phyloP scores from a whole-genome alignment of 2,329 filamentous ascomycete species.

The Cladophialophora yegresii region DNA sequence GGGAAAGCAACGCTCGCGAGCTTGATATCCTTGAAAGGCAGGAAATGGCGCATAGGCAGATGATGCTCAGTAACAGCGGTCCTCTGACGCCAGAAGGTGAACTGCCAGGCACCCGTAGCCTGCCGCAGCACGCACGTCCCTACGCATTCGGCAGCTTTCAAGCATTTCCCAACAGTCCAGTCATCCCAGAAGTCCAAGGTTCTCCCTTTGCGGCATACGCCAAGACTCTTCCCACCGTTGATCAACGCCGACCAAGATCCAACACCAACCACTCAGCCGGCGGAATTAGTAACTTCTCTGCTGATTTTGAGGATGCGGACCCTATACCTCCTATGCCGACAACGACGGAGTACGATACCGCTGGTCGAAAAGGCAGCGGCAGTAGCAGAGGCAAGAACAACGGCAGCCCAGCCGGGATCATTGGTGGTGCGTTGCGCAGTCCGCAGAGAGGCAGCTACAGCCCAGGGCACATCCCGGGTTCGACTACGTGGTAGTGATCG shows the following conservation, averaged over 20 bases:
- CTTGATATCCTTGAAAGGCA: conserved; percentile 34
- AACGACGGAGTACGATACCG: conserved; percentile 32
- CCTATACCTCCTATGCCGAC: conserved; percentile 37
- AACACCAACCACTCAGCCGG: conserved; percentile 36
- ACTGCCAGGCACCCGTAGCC: conserved; percentile 55
- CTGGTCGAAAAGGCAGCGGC: conserved; percentile 37
- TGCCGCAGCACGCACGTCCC: conserved; percentile 35
- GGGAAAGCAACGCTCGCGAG: conserved; percentile 44
- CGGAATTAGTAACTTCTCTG: conserved; percentile 35
- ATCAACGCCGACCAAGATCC: conserved; percentile 34
- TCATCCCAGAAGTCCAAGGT: conserved; percentile 31
- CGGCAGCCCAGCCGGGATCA: conserved; percentile 34
- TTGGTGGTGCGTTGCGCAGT: conserved; percentile 32
- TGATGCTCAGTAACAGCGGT: conserved; percentile 47
- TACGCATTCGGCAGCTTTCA: conserved; percentile 36
- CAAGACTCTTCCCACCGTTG: conserved; percentile 31
- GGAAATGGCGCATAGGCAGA: conserved; percentile 45
- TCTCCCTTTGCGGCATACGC: conserved; percentile 37
- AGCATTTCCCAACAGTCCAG: conserved; percentile 36
- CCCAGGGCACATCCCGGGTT: conserved; percentile 34
- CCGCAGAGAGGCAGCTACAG: conserved; percentile 34
- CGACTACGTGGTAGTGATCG: conserved; percentile 22
- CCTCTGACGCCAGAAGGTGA: conserved; percentile 62
- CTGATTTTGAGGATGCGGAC: conserved; percentile 38
- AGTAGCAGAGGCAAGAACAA: conserved; percentile 37